These are phyloP conservation scores for Sugiyamaella neomexicana DNA, from an alignment of 1,139 yeast species.

Conservation along the genomic window DNA sequence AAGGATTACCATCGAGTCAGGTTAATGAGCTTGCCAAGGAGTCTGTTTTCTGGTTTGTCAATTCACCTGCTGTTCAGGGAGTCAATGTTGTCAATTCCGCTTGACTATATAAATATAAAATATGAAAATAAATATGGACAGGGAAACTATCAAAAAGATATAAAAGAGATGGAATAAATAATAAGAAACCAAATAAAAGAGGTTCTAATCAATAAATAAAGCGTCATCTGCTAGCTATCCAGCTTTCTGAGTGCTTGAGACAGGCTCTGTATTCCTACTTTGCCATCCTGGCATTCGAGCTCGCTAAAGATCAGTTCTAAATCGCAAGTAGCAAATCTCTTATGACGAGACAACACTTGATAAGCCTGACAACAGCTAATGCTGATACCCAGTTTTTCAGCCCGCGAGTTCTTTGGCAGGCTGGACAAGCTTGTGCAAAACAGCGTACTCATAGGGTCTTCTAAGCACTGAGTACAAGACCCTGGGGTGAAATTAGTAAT, in stretches of 20 bases:
- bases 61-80: conserved; percentile 68
- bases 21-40: conserved; percentile 60
- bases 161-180: no score
- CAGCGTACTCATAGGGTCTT: conserved; percentile 77
- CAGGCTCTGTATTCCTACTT: conserved; percentile 75
- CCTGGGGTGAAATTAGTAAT: conserved; percentile 49
- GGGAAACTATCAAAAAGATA: no score
- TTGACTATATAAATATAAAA: neutral
- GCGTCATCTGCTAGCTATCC: conserved; percentile 41
- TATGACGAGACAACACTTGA: conserved; percentile 73
- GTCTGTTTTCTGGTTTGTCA: conserved; percentile 76
- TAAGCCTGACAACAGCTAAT: conserved; percentile 85
- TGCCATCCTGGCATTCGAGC: conserved; percentile 70
- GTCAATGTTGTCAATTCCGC: conserved; percentile 40
- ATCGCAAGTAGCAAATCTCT: conserved; percentile 66
- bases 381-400: conserved; percentile 40
- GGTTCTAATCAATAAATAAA: neutral
- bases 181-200: no score
- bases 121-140: conserved; percentile 13
- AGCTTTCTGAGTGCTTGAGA: conserved; percentile 68
- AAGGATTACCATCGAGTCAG: conserved; percentile 66
- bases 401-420: neutral
- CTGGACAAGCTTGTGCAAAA: conserved; percentile 73
- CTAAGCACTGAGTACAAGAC: conserved; percentile 71
- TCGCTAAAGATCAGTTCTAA: conserved; percentile 67